Conservation (phyloP, 2,329 filamentous ascomycete genomes). For the Fusarium nurragi region DNA sequence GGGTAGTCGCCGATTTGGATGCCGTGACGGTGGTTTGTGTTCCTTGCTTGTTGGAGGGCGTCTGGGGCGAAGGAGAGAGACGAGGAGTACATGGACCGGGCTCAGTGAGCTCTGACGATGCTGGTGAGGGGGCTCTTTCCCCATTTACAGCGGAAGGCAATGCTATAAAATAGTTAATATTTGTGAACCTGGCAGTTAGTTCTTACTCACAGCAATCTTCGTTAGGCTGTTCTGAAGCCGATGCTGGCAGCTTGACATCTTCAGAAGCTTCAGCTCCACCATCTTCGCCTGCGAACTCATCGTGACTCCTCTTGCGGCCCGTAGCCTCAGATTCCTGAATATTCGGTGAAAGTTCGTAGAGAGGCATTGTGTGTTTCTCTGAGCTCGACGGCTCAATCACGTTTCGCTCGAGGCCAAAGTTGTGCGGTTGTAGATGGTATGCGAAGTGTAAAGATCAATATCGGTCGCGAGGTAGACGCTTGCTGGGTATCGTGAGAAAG, state of each 20-base stretch:
- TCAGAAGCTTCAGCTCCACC: slow-evolving; percentile 38
- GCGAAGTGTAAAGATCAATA: slow-evolving; percentile 1
- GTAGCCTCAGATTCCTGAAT: slow-evolving; percentile 56
- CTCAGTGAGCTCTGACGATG: slow-evolving; percentile 54
- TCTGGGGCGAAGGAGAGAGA: slow-evolving; percentile 50
- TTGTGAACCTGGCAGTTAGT: too few relatives aligned
- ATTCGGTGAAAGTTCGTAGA: slow-evolving; percentile 59
- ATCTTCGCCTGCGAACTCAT: slow-evolving; percentile 54
- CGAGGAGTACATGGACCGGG: slow-evolving; percentile 54
- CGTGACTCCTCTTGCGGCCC: slow-evolving; percentile 58
- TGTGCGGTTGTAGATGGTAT: background rate
- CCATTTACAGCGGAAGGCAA: slow-evolving; percentile 37
- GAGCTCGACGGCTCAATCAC: slow-evolving; percentile 11
- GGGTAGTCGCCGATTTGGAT: slow-evolving; percentile 34
- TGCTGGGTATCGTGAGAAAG: slow-evolving; percentile 12
- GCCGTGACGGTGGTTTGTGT: slow-evolving; percentile 16
- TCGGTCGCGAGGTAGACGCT: slow-evolving; percentile 6
- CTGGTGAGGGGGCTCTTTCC: slow-evolving; percentile 45
- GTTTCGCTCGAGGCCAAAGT: background rate
- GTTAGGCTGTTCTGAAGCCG: slow-evolving; percentile 29
- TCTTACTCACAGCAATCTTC: slow-evolving; percentile 40
- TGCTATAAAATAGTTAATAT: slow-evolving; percentile 36
- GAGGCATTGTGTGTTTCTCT: slow-evolving; percentile 53
- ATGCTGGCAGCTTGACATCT: slow-evolving; percentile 32
- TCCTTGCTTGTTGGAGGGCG: slow-evolving; percentile 44